phyloP scores from a whole-genome alignment of 768 basidiomycete genomes.

The Suillus subaureus region DNA sequence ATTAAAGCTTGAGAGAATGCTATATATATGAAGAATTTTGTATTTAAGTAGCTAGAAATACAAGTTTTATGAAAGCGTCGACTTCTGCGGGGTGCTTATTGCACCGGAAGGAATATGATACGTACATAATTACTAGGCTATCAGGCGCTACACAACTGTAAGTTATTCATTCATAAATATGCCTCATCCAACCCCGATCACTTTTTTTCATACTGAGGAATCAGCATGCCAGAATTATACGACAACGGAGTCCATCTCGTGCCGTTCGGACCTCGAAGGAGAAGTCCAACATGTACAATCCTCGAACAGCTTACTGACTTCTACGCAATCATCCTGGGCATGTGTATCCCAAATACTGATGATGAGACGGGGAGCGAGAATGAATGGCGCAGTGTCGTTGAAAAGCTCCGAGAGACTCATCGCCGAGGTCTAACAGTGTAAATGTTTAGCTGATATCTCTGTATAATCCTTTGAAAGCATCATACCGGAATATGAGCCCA shows the following conservation, averaged over 20 bases:
- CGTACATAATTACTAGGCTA: neutral
- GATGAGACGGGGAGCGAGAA: neutral
- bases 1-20: too few relatives aligned
- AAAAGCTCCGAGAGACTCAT: neutral
- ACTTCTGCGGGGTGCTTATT: too few relatives aligned
- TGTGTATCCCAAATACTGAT: conserved; percentile 2
- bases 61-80: too few relatives aligned
- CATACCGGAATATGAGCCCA: neutral
- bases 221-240: neutral
- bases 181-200: neutral
- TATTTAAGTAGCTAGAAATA: too few relatives aligned
- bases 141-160: neutral
- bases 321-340: neutral
- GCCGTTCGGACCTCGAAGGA: neutral
- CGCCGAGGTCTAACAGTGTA: neutral
- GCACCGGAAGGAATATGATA: too few relatives aligned
- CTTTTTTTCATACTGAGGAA: neutral
- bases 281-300: neutral
- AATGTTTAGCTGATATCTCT: neutral
- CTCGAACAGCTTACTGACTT: neutral
- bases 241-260: neutral
- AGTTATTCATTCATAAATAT: neutral
- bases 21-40: too few relatives aligned
- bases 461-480: neutral
- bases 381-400: neutral